phyloP scores from a whole-genome alignment of 352 stramenopile genomes.

The Pythium aphanidermatum region DNA sequence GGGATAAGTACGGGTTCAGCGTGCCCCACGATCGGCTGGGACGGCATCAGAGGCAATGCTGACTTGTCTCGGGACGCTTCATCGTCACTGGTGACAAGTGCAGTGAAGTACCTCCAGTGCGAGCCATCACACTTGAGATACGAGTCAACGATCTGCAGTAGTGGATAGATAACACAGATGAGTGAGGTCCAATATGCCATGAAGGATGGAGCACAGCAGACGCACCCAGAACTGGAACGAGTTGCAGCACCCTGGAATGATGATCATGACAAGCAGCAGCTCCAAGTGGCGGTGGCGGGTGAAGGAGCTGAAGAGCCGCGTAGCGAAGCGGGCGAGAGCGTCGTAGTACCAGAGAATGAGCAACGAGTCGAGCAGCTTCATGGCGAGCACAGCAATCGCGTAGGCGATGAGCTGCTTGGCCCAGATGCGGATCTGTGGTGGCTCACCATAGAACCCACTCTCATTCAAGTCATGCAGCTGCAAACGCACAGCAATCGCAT shows the following conservation, averaged over 20 bases:
- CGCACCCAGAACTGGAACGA: slow-evolving; percentile 70
- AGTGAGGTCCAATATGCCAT: background rate
- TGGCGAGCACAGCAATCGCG: slow-evolving; percentile 30
- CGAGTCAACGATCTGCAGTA: slow-evolving; percentile 46
- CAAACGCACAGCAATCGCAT: slow-evolving; percentile 29
- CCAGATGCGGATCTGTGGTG: slow-evolving; percentile 49
- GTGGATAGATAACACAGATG: slow-evolving; percentile 3
- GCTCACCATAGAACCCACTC: slow-evolving; percentile 68
- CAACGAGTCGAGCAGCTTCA: slow-evolving; percentile 46
- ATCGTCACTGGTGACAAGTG: slow-evolving; percentile 17
- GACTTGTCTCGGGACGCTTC: slow-evolving; percentile 39
- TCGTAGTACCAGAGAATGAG: slow-evolving; percentile 39
- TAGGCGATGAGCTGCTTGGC: slow-evolving; percentile 49
- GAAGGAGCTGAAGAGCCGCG: slow-evolving; percentile 46
- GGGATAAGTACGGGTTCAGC: background rate
- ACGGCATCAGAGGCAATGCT: too few relatives aligned
- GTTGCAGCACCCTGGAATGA: slow-evolving; percentile 61
- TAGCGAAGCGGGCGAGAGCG: slow-evolving; percentile 36
- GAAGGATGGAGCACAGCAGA: background rate
- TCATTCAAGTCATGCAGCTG: slow-evolving; percentile 31
- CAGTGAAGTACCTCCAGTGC: slow-evolving; percentile 34
- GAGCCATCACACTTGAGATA: slow-evolving; percentile 44
- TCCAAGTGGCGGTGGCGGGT: slow-evolving; percentile 57
- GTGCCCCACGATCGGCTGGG: slow-evolving; percentile 1
- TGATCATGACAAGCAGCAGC: slow-evolving; percentile 71